A percentile compares a stretch with the other conserved stretches of the same genome.
Conservation (phyloP, 345 rosid genomes). For the Sonneratia alba region DNA sequence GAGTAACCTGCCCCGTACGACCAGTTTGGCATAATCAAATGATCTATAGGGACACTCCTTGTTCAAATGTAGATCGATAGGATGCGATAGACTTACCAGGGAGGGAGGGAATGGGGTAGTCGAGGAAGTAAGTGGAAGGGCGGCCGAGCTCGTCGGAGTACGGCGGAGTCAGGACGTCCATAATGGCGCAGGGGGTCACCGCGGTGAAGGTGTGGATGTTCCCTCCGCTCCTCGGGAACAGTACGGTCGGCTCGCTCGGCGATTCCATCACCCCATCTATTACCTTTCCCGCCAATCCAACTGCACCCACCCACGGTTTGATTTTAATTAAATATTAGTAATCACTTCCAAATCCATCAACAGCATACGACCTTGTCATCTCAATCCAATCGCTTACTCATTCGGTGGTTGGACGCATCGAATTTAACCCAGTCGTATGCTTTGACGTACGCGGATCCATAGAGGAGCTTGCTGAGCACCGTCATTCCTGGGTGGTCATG, state of each 20-base stretch:
- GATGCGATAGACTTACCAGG: slow-evolving; percentile 14
- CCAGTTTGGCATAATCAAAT: background rate
- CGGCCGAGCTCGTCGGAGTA: slow-evolving; percentile 34
- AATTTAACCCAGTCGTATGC: slow-evolving; percentile 33
- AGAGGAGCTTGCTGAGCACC: slow-evolving; percentile 41
- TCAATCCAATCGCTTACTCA: background rate
- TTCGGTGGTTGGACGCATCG: background rate
- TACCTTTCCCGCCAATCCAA: slow-evolving; percentile 27
- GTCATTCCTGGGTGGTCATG: slow-evolving; percentile 49
- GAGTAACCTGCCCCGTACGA: slow-evolving; percentile 20
- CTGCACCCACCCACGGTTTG: slow-evolving; percentile 15
- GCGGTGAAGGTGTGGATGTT: slow-evolving; percentile 44
- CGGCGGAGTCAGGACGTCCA: slow-evolving; percentile 44
- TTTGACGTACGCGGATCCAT: slow-evolving; percentile 32
- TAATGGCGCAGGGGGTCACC: slow-evolving; percentile 39
- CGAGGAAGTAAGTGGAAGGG: slow-evolving; percentile 35
- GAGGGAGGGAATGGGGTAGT: slow-evolving; percentile 23
- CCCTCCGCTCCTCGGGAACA: slow-evolving; percentile 41
- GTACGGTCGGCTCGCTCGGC: slow-evolving; percentile 23
- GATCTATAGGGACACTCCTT: background rate
- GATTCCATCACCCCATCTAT: slow-evolving; percentile 19
- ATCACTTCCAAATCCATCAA: background rate
- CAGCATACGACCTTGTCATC: background rate
- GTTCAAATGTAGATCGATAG: background rate
- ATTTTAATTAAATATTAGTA: background rate